Percentiles rank a stretch among this genome's conserved stretches.
Conservation (phyloP, 768 basidiomycete species). For the Russula olivacea region DNA sequence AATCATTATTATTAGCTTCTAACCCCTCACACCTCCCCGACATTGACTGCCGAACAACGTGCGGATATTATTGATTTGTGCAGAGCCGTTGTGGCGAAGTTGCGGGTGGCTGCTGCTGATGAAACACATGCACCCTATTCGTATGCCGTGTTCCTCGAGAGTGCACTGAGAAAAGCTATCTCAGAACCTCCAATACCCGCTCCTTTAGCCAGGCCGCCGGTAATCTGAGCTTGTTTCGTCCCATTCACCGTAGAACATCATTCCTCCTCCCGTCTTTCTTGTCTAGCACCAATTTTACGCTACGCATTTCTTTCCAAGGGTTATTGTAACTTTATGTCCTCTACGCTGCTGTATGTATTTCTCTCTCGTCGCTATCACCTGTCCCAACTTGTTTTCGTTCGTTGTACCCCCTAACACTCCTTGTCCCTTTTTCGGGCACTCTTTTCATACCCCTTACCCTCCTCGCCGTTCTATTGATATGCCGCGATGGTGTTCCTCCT, state of each 20-base stretch:
- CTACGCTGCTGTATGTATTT: not conserved
- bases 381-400: not conserved
- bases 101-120: slow-evolving; percentile 15
- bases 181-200: slow-evolving; percentile 13
- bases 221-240: not conserved
- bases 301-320: not conserved
- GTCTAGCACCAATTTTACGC: slow-evolving; percentile 1
- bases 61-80: not conserved
- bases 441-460: too few relatives aligned
- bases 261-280: not conserved
- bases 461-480: too few relatives aligned
- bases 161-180: slow-evolving; percentile 8
- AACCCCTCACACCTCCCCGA: slow-evolving; percentile 15
- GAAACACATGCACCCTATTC: slow-evolving; percentile 14
- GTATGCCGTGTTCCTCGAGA: slow-evolving; percentile 21
- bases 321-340: slow-evolving; percentile 5
- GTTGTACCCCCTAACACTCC: not conserved
- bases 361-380: not conserved
- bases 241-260: not conserved
- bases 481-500: too few relatives aligned
- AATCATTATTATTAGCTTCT: slow-evolving; percentile 13
- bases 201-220: slow-evolving; percentile 38
- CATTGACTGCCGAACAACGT: slow-evolving; percentile 12
- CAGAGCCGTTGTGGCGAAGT: not conserved
- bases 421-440: too few relatives aligned